Evolutionary conservation across 352 stramenopile species (phyloP).

Genomic region (Phytophthora tentaculata): DNA sequence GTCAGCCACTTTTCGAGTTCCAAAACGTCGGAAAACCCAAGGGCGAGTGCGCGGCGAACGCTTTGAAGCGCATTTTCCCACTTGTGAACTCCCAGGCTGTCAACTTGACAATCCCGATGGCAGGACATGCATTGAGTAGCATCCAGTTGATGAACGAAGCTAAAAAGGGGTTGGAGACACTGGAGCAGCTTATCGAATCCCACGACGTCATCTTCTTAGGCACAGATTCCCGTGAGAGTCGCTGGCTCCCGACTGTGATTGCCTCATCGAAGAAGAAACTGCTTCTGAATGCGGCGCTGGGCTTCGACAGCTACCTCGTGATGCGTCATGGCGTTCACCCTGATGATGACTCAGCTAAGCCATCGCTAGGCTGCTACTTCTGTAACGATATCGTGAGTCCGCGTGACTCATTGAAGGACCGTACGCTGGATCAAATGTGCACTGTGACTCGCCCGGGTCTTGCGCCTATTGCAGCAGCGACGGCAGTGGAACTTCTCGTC

Average conservation of each 20-base stretch:
- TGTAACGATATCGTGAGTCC: conserved; percentile 99
- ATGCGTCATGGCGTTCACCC: conserved; percentile 94
- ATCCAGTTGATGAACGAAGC: conserved; percentile 65
- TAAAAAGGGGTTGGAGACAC: conserved; percentile 65
- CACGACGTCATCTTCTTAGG: conserved; percentile 98
- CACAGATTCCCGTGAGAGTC: conserved; percentile 98
- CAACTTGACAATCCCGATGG: conserved; percentile 98
- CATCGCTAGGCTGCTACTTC: conserved; percentile 97
- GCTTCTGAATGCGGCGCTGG: conserved; percentile 76
- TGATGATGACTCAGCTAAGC: conserved; percentile 10
- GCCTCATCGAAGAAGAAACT: conserved; percentile 92
- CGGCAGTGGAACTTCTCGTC: conserved; percentile 97
- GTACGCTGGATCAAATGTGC: conserved; percentile 99
- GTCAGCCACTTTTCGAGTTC: conserved; percentile 97
- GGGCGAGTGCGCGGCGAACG: conserved; percentile 92
- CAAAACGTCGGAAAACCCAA: conserved; percentile 96
- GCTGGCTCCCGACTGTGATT: conserved; percentile 98
- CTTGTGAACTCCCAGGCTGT: conserved; percentile 90
- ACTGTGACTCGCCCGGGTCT: conserved; percentile 98
- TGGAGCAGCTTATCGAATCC: conserved; percentile 91
- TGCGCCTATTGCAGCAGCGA: conserved; percentile 91
- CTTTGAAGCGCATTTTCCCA: conserved; percentile 93
- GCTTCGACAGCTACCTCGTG: conserved; percentile 98
- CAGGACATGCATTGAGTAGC: conserved; percentile 92
- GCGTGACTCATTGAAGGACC: conserved; percentile 96